Conservation (phyloP, 257 asterid species). For the Solanum pinnatisectum region DNA sequence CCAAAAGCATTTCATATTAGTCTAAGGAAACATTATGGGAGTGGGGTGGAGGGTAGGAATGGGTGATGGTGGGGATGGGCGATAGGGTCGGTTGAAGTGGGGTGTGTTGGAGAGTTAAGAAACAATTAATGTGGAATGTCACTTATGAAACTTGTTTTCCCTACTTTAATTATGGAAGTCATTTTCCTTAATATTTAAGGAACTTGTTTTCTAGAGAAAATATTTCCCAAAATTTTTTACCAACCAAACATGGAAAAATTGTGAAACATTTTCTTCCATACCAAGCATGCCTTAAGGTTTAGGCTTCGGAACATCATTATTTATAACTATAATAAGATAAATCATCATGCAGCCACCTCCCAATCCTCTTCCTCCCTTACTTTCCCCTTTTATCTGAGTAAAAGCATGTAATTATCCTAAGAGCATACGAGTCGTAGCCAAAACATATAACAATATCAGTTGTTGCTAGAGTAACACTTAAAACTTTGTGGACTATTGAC, state of each 20-base stretch:
- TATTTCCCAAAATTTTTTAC: background rate
- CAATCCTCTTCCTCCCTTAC: background rate
- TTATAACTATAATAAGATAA: background rate
- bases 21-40: background rate
- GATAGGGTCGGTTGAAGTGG: background rate
- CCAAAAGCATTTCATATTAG: background rate
- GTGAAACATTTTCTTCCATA: background rate
- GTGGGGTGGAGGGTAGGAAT: background rate
- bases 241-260: background rate
- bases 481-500: background rate
- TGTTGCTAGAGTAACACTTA: background rate
- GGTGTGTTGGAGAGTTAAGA: background rate
- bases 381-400: background rate
- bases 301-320: background rate
- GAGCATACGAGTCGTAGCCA: background rate
- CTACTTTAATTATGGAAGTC: background rate
- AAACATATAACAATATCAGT: background rate
- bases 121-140: background rate
- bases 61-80: background rate
- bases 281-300: background rate
- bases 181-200: background rate
- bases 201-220: background rate
- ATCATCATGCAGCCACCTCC: background rate
- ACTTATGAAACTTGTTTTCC: background rate
- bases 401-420: background rate